A percentile compares a stretch with the other conserved stretches of the same genome.
These are phyloP conservation scores for Heteromeles arbutifolia DNA, from an alignment of 306 rosid genomes.

Conservation along the genomic window DNA sequence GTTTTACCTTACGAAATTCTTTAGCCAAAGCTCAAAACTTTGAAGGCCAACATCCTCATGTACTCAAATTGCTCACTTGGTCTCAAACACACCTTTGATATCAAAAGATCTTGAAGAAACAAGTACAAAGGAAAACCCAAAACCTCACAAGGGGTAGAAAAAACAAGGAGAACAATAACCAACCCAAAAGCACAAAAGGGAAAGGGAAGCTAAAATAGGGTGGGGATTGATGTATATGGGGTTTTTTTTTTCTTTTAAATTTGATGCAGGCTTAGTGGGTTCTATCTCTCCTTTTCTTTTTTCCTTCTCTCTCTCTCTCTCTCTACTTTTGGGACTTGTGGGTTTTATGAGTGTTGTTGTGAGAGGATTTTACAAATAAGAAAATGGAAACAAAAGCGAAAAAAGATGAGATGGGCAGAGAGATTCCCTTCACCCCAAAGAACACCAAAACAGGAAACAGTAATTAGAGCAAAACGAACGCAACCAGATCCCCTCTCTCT, in stretches of 20 bases:
- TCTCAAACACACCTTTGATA: not conserved
- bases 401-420: constrained; percentile 20
- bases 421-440: constrained; percentile 42
- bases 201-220: constrained; percentile 39
- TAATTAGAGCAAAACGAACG: constrained; percentile 51
- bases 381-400: not conserved
- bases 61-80: not conserved
- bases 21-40: constrained; percentile 29
- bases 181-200: constrained; percentile 22
- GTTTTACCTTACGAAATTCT: constrained; percentile 10
- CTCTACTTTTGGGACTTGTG: constrained; percentile 11
- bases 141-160: constrained; percentile 22
- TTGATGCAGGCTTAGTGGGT: constrained; percentile 52
- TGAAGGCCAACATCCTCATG: constrained; percentile 23
- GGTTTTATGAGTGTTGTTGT: not conserved
- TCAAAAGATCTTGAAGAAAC: not conserved
- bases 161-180: constrained; percentile 11
- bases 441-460: constrained; percentile 37
- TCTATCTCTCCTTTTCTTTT: constrained; percentile 10
- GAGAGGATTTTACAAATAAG: constrained; percentile 9
- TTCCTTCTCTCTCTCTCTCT: not conserved
- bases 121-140: not conserved
- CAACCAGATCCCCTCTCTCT: constrained; percentile 32
- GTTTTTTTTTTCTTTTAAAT: constrained; percentile 27
- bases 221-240: constrained; percentile 28